Conservation (phyloP, 805 yeast species). For the Kodamaea hsintzibuensis region DNA sequence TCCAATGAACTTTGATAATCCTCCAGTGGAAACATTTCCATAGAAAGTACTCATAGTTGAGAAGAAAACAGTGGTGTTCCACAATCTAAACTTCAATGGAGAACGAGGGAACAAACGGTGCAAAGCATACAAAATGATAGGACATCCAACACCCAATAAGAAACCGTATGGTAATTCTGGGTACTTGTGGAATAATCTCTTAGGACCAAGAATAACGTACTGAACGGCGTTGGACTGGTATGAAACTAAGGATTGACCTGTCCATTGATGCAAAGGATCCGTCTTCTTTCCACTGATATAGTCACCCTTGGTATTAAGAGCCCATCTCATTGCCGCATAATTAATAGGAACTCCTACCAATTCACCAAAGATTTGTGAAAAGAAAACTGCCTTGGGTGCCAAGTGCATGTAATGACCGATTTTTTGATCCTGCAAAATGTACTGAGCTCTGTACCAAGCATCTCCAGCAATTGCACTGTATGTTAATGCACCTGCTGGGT, state of each 20-base stretch:
- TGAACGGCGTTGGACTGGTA: slow-evolving; percentile 27
- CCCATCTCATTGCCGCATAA: slow-evolving; percentile 25
- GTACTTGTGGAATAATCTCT: slow-evolving; percentile 22
- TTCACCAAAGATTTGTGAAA: slow-evolving; percentile 26
- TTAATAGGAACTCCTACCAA: slow-evolving; percentile 27
- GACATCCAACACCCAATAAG: slow-evolving; percentile 21
- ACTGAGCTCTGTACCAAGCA: slow-evolving; percentile 29
- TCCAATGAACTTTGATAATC: slow-evolving; percentile 22
- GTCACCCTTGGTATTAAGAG: slow-evolving; percentile 20
- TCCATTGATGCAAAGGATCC: slow-evolving; percentile 29
- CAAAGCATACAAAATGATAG: slow-evolving; percentile 17
- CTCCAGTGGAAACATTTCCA: slow-evolving; percentile 26
- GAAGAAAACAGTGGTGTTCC: slow-evolving; percentile 28
- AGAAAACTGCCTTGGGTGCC: slow-evolving; percentile 24
- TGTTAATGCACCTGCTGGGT: slow-evolving; percentile 26
- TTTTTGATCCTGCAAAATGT: slow-evolving; percentile 24
- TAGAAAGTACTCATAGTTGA: slow-evolving; percentile 26
- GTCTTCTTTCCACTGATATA: slow-evolving; percentile 19
- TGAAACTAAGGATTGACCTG: slow-evolving; percentile 22
- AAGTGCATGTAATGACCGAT: slow-evolving; percentile 26
- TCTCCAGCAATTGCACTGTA: slow-evolving; percentile 27
- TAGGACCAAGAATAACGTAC: slow-evolving; percentile 25
- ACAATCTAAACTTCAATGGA: slow-evolving; percentile 18
- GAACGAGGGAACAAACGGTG: slow-evolving; percentile 19
- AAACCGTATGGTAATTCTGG: slow-evolving; percentile 26